phyloP scores from a whole-genome alignment of 179 eudicot species.

The Beta corolliflora region DNA sequence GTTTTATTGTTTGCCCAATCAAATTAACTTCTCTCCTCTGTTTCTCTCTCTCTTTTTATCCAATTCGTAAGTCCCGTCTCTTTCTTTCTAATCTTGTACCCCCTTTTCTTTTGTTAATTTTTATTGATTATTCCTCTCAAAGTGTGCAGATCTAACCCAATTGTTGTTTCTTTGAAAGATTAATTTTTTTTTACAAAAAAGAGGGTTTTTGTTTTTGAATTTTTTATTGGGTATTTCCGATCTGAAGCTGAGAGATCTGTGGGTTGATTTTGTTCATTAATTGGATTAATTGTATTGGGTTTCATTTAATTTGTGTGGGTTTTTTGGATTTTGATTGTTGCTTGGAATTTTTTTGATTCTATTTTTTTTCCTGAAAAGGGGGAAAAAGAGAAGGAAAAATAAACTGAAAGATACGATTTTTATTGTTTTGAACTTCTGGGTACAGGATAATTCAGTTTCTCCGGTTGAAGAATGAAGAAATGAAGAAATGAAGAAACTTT shows the following conservation, averaged over 20 bases:
- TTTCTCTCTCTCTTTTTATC: conserved; percentile 16
- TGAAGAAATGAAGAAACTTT: conserved; percentile 3
- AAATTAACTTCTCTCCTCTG: conserved; percentile 13
- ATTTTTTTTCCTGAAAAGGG: background rate
- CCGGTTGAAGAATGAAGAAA: conserved; percentile 13
- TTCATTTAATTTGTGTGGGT: conserved; percentile 1
- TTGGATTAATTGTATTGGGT: conserved; percentile 19
- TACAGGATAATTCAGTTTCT: conserved; percentile 25
- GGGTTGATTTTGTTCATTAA: conserved; percentile 11
- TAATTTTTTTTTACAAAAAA: background rate
- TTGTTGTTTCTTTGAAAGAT: conserved; percentile 15
- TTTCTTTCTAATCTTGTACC: conserved; percentile 17
- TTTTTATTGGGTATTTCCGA: conserved; percentile 2
- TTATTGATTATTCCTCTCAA: conserved; percentile 2
- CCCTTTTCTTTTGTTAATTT: conserved; percentile 5
- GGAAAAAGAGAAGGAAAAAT: background rate
- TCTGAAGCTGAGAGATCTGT: conserved; percentile 32
- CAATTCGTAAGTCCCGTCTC: conserved; percentile 39
- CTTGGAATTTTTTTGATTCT: background rate
- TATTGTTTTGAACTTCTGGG: conserved; percentile 14
- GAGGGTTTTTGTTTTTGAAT: background rate
- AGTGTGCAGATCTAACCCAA: conserved; percentile 36
- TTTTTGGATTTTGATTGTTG: background rate
- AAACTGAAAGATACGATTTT: conserved; percentile 18
- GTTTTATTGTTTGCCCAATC: conserved; percentile 37